Conservation (phyloP, 2,329 filamentous ascomycete genomes). For the Magnaporthiopsis rhizophila region DNA sequence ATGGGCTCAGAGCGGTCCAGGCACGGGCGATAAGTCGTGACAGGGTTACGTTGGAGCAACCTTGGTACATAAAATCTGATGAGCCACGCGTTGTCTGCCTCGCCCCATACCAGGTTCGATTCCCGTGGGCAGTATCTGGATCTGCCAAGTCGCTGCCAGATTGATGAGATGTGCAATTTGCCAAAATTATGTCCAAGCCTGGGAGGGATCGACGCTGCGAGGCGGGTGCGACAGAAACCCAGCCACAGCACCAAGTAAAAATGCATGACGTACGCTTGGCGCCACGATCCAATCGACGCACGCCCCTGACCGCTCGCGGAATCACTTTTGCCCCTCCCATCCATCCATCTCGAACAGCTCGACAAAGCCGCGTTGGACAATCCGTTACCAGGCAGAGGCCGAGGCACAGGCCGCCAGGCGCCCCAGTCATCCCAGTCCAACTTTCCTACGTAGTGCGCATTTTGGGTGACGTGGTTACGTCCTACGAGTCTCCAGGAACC, state of each 20-base stretch:
- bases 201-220: neutral
- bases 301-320: neutral
- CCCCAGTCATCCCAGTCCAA: too few relatives aligned
- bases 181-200: neutral
- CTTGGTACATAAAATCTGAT: too few relatives aligned
- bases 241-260: neutral
- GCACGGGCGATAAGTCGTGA: too few relatives aligned
- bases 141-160: too few relatives aligned
- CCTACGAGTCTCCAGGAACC: neutral
- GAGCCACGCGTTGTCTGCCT: too few relatives aligned
- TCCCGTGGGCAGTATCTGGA: too few relatives aligned
- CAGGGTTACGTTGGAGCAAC: too few relatives aligned
- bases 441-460: neutral
- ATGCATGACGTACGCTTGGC: neutral
- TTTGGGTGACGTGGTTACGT: neutral
- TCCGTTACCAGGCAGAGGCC: neutral
- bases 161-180: too few relatives aligned
- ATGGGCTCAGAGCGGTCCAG: too few relatives aligned
- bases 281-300: neutral
- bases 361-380: neutral
- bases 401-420: neutral
- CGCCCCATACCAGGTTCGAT: too few relatives aligned
- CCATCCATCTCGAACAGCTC: neutral
- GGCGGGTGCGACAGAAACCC: neutral
- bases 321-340: neutral